Evolutionary conservation across 2,329 filamentous ascomycete species (phyloP), one percentile per base, ranked within the genome.

Genomic region (Calonectria honghensis): DNA sequence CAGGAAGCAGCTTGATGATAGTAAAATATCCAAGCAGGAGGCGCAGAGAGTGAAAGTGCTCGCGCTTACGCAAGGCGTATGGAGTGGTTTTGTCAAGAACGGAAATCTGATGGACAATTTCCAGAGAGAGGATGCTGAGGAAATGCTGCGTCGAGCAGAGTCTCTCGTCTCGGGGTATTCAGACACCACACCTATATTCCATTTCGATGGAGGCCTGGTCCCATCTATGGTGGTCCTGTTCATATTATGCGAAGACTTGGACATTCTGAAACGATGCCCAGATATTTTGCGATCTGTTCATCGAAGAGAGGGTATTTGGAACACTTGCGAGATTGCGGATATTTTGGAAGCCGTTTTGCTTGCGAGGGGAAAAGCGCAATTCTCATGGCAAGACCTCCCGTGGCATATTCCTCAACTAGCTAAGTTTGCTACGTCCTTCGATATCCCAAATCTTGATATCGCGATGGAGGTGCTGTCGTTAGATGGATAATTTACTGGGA

Each of bases 221-320:
- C 39, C 57, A 24, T 41, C 6, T 14, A 1, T 63, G 4, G 45
- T 20, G 10, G 35, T 65, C 16, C 29, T 65, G 18, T 65, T 45
- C 29, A 50, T n/a, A 5, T 48, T 41, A 16, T 65, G 61, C 41
- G 14, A 10, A 9, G 27, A 65, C n/a, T 14, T 24, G 9, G 31
- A 9, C 4, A 24, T 50, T 3, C 39, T 50, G 41, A 11, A 65
- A n/a, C 39, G 41, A 24, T 35, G 27, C 41, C 9, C 48, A 18
- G n/a, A 24, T 0, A 1, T 50, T 24, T 35, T 50, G 7, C 39
- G 61, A 24, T 50, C 29, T 24, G 20, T 6, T n/a, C 18, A 39
- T 24, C n/a, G 41, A n/a, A 65, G 41, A 48, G 61, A 65, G 48
- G 61, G 61, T 16, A n/a, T 65, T 31, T 65, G 61, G 61, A 29